Evolutionary conservation across 805 yeast species (phyloP).

Genomic region (Teunomyces funiuensis): DNA sequence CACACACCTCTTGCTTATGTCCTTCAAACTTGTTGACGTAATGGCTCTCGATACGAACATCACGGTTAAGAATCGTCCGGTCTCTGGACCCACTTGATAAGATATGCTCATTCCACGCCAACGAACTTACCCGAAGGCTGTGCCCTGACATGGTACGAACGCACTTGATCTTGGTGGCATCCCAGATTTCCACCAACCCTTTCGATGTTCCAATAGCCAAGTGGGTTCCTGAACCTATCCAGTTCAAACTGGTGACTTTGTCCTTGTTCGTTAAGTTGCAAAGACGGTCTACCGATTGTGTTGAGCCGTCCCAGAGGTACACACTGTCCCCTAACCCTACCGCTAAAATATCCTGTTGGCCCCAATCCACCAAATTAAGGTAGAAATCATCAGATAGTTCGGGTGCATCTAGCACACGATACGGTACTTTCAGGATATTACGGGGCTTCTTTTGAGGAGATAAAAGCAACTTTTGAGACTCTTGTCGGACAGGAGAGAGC

Average conservation of each 20-base stretch:
- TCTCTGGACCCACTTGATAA: conserved; percentile 87
- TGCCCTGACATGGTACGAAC: conserved; percentile 94
- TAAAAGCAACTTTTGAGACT: conserved; percentile 73
- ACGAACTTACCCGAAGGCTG: conserved; percentile 74
- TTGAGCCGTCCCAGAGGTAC: conserved; percentile 85
- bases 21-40: conserved; percentile 66
- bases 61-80: conserved; percentile 80
- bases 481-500: conserved; percentile 84
- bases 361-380: conserved; percentile 93
- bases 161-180: conserved; percentile 77
- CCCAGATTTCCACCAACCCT: conserved; percentile 94
- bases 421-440: conserved; percentile 81
- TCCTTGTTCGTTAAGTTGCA: conserved; percentile 69
- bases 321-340: conserved; percentile 89
- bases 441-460: conserved; percentile 82
- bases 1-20: conserved; percentile 95
- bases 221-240: conserved; percentile 96
- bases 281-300: conserved; percentile 78
- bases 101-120: conserved; percentile 93
- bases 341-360: conserved; percentile 80
- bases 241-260: conserved; percentile 75
- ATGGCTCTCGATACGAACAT: conserved; percentile 85
- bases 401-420: conserved; percentile 93
- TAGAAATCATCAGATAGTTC: conserved; percentile 93
- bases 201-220: conserved; percentile 86